A percentile compares a stretch with the other conserved stretches of the same genome.
Conservation (phyloP, 2,329 filamentous ascomycete genomes). For the Colletotrichum melonis region DNA sequence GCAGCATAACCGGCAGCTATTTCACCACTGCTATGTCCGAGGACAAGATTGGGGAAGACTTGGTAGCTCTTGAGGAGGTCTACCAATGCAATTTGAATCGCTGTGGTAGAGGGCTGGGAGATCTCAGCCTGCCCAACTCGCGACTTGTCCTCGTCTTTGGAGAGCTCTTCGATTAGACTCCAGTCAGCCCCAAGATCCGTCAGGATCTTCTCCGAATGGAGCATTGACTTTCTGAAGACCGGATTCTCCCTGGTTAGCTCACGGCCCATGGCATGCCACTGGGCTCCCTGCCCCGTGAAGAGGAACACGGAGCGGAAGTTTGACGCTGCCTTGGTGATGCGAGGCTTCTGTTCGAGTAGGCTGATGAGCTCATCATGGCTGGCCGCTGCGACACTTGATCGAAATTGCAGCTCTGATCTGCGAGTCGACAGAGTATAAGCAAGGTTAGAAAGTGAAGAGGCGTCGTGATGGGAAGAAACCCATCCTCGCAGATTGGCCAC, state of each 20-base stretch:
- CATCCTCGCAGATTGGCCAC: neutral
- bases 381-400: neutral
- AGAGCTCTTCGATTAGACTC: slow-evolving; percentile 38
- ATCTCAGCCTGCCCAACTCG: slow-evolving; percentile 41
- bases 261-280: slow-evolving; percentile 38
- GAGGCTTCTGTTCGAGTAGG: neutral
- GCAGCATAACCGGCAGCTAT: slow-evolving; percentile 62
- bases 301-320: slow-evolving; percentile 33
- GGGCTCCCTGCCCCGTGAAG: slow-evolving; percentile 43
- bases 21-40: slow-evolving; percentile 63
- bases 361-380: neutral
- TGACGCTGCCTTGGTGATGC: neutral
- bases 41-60: slow-evolving; percentile 47
- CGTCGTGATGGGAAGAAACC: neutral
- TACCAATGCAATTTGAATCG: slow-evolving; percentile 44
- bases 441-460: slow-evolving; percentile 12
- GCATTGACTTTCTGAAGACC: slow-evolving; percentile 43
- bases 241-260: slow-evolving; percentile 48
- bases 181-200: slow-evolving; percentile 32
- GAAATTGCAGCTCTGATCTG: neutral
- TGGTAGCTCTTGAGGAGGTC: slow-evolving; percentile 43
- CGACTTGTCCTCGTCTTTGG: slow-evolving; percentile 38
- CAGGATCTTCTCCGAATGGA: slow-evolving; percentile 35
- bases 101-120: slow-evolving; percentile 46
- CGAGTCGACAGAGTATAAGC: slow-evolving; percentile 24